Evolutionary conservation across 768 basidiomycete genomes (phyloP), one percentile per base, ranked within the genome.

Genomic region (Phlebiopsis gigantea): DNA sequence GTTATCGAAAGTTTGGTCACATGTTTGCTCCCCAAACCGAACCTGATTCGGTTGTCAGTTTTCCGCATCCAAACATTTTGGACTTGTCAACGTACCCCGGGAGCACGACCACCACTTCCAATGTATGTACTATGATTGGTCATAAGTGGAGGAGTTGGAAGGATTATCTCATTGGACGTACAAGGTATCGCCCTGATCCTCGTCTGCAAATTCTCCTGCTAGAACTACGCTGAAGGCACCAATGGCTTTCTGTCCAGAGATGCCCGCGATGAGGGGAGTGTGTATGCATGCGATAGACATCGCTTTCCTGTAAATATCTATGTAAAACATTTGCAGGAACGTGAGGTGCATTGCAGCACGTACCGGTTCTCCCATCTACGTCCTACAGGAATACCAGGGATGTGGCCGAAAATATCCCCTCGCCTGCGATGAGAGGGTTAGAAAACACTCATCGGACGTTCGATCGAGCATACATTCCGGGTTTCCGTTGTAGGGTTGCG

Each of bases 171-270:
- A 15, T 24, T n/a, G 52, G n/a, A 47, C 53, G 17, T 17, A 59
- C 58, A 59, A 59, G 9, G 45, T 47, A 7, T 59, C 58, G 17
- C 58, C 53, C 44, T 55, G n/a, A 30, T 59, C 58, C 29, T 59
- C 53, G 31, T 59, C 58, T 9, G 12, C 34, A 29, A 28, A 59
- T 28, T 44, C 46, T 8, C 51, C 44, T 7, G 19, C 17, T 10
- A 59, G 30, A 3, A 59, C 58, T 5, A 59, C 58, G 24, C 58
- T 59, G 5, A 34, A 46, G 4, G 58, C 58, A 15, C 58, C 58
- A 17, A 30, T 43, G 9, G 34, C 30, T 26, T 55, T 55, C 12
- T 53, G 46, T 4, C 58, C 58, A 45, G 55, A 59, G 17, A 59
- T 59, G 15, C 58, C 58, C 26, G 53, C 58, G 6, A 54, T 10